A percentile compares a stretch with the other conserved stretches of the same genome.
These are phyloP conservation scores for Hansenula anomala DNA, from an alignment of 1,139 yeast species.

Conservation along the genomic window DNA sequence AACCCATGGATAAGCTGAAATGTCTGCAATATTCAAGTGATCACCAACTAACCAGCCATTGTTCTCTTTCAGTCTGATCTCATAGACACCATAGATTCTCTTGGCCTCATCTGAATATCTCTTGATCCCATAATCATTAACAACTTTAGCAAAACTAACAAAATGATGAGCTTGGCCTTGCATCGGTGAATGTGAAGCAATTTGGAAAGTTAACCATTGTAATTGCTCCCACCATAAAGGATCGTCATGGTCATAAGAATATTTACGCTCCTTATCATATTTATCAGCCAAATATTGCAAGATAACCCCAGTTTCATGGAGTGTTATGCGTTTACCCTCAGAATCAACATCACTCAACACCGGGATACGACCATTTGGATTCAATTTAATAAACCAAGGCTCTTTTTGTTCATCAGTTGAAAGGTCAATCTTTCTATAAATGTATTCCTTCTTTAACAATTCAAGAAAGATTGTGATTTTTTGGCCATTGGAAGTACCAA, in stretches of 20 bases:
- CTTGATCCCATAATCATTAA: conserved; percentile 42
- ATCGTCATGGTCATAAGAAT: conserved; percentile 40
- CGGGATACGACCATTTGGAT: conserved; percentile 64
- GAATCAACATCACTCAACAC: conserved; percentile 43
- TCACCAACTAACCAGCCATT: conserved; percentile 50
- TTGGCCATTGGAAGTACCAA: conserved; percentile 44
- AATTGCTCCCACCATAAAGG: conserved; percentile 43
- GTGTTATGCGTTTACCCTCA: conserved; percentile 31
- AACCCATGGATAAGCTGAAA: conserved; percentile 36
- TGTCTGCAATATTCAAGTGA: conserved; percentile 49
- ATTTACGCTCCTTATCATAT: conserved; percentile 49
- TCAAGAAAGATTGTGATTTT: conserved; percentile 47
- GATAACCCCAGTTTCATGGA: conserved; percentile 59
- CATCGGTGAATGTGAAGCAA: conserved; percentile 58
- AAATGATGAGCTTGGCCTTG: conserved; percentile 55
- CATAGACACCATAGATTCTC: conserved; percentile 48
- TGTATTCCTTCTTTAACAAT: conserved; percentile 42
- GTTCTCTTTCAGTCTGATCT: conserved; percentile 37
- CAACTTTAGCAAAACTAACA: conserved; percentile 34
- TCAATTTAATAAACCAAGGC: conserved; percentile 48
- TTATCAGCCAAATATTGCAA: conserved; percentile 50
- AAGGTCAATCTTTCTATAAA: conserved; percentile 39
- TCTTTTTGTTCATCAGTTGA: conserved; percentile 40
- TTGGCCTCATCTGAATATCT: conserved; percentile 45
- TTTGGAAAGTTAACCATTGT: conserved; percentile 51